Percentiles rank a stretch among this genome's conserved stretches.
These are phyloP conservation scores for Trypanosoma platydactyli DNA, from an alignment of 208 protist genomes.

Conservation along the genomic window DNA sequence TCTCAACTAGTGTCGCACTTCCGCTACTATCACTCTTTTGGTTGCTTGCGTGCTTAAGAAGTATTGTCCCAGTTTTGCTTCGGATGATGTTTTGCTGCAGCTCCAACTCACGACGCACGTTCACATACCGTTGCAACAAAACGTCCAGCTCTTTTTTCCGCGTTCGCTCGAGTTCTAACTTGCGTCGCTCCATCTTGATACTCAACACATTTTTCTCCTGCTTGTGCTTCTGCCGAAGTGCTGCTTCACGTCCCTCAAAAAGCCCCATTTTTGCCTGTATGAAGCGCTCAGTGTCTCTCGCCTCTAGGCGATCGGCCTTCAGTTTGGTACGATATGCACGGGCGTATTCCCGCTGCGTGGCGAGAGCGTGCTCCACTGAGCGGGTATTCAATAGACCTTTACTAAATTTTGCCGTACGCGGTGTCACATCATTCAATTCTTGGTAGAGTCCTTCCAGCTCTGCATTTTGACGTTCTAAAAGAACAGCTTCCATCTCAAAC, in stretches of 20 bases:
- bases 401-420: constrained; percentile 64
- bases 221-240: constrained; percentile 68
- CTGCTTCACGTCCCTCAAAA: constrained; percentile 65
- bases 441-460: constrained; percentile 78
- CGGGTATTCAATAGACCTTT: constrained; percentile 77
- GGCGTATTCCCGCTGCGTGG: constrained; percentile 86
- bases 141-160: constrained; percentile 88
- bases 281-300: constrained; percentile 68
- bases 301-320: constrained; percentile 74
- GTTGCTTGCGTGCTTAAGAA: constrained; percentile 89
- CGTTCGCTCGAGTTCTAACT: constrained; percentile 67
- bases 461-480: constrained; percentile 90
- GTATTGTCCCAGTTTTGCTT: constrained; percentile 77
- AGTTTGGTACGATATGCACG: constrained; percentile 79
- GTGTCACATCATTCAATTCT: constrained; percentile 62
- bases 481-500: constrained; percentile 69
- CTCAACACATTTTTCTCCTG: constrained; percentile 83
- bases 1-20: constrained; percentile 66
- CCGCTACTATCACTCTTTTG: constrained; percentile 77
- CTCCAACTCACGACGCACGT: constrained; percentile 80
- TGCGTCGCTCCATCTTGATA: constrained; percentile 68
- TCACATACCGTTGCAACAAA: constrained; percentile 88
- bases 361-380: constrained; percentile 81
- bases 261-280: constrained; percentile 48
- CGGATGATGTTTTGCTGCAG: constrained; percentile 89